Evolutionary conservation across 495 filamentous ascomycete species (phyloP), one percentile per base, ranked within the genome.

Genomic region (Filosporella fistucella): DNA sequence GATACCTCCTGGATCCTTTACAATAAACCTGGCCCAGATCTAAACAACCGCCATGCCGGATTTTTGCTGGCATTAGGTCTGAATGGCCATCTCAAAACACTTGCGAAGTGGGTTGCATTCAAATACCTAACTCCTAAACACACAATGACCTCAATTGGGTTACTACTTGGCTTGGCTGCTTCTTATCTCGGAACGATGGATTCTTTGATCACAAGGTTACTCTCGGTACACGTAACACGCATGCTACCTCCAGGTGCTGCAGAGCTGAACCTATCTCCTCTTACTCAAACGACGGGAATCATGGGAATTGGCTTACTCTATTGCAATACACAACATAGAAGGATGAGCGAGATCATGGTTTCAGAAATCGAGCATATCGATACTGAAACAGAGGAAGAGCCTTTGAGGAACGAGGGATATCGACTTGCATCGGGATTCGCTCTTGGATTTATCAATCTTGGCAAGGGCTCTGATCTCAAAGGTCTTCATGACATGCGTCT

Each of bases 311-410:
- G 93, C 1, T 69, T 99, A 9, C 68, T 99, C 2, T 99, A 97
- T 61, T 95, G 86, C 67, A 85, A 88, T 61, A 95, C 90, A 18
- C 93, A 97, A 55, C 93, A 99, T 68, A 86, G 93, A 7, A 81
- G 93, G 40, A 99, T 99, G 93, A 96, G 88, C 59, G 93, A 99
- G 63, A 86, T 97, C 26, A 95, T 97, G 88, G 77, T 97, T 30
- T 96, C 91, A 0, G 93, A 99, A 63, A 93, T 99, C 38, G 91
- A 96, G 55, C 84, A 88, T 41, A 72, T 86, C 30, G 88, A 88
- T 29, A 63, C 77, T 12, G 87, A 88, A 37, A 67, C 73, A 13
- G 75, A 78, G 10, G 72, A 80, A 28, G 90, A 96, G 49, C 81
- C 78, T n/a, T 64, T 96, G 13, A 83, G 94, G 20, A 89, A 94